Evolutionary conservation across 2,329 filamentous ascomycete genomes (phyloP).

Genomic region (Sporothrix humicola): DNA sequence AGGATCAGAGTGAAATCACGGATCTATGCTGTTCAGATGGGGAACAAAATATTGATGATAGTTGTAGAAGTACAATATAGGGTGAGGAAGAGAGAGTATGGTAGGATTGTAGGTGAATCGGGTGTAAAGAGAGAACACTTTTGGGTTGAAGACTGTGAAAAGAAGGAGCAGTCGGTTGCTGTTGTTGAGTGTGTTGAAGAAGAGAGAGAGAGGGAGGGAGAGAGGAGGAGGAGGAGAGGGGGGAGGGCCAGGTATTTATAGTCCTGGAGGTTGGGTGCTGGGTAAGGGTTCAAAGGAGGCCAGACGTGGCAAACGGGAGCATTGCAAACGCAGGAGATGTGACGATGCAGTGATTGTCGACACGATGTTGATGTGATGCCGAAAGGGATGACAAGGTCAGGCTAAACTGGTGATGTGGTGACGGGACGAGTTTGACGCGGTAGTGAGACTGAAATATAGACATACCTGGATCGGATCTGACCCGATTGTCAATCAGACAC

Average conservation of each 20-base stretch:
- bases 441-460: background rate
- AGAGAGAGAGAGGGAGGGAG: background rate
- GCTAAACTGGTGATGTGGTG: constrained; percentile 2
- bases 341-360: background rate
- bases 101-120: background rate
- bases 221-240: background rate
- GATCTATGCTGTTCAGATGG: background rate
- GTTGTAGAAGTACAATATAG: background rate
- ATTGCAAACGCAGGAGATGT: background rate
- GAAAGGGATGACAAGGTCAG: constrained; percentile 17
- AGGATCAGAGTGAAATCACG: no score
- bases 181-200: background rate
- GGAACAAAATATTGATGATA: background rate
- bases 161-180: background rate
- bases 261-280: background rate
- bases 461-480: background rate
- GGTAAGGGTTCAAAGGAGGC: background rate
- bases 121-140: background rate
- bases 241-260: constrained; percentile 29
- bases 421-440: background rate
- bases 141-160: background rate
- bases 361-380: background rate
- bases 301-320: background rate
- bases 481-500: background rate
- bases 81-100: background rate